Percentiles rank a stretch among this genome's conserved stretches.
Evolutionary conservation across 192 early-diverging fungal genomes (phyloP).

Genomic region (Cetraspora pellucida): DNA sequence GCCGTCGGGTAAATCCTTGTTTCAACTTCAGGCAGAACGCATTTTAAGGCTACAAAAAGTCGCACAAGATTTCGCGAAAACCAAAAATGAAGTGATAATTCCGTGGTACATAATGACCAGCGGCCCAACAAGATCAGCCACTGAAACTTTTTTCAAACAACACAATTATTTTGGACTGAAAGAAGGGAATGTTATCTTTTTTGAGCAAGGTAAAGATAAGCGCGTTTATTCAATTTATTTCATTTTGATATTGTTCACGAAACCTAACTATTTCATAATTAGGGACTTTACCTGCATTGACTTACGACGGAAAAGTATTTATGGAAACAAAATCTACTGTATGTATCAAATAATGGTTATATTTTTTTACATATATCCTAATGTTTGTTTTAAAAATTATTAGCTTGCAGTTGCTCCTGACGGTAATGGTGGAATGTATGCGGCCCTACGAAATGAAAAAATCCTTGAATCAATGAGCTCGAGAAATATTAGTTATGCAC

Average conservation of each 20-base stretch:
- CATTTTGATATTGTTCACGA: background rate
- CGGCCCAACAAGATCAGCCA: conserved; percentile 85
- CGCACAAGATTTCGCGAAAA: conserved; percentile 41
- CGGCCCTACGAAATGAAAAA: conserved; percentile 82
- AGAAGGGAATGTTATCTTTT: conserved; percentile 86
- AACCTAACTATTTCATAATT: background rate
- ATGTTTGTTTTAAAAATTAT: conserved; percentile 82
- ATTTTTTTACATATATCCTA: conserved; percentile 77
- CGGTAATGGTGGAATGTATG: conserved; percentile 96
- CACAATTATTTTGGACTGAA: conserved; percentile 88
- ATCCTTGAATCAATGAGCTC: conserved; percentile 77
- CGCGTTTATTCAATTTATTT: background rate
- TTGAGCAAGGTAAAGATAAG: conserved; percentile 78
- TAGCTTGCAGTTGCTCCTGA: conserved; percentile 83
- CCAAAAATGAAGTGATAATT: conserved; percentile 64
- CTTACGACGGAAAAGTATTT: conserved; percentile 89
- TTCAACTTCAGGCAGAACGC: conserved; percentile 94
- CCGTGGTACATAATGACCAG: conserved; percentile 99
- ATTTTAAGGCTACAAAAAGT: conserved; percentile 83
- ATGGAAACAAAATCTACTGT: conserved; percentile 56
- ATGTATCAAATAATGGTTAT: conserved; percentile 78
- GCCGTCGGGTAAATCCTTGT: conserved; percentile 86
- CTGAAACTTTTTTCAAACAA: conserved; percentile 76
- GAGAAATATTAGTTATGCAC: conserved; percentile 85
- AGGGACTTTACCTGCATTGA: conserved; percentile 91